Evolutionary conservation across 2,329 filamentous ascomycete genomes (phyloP), one percentile per base, ranked within the genome.

Genomic region (Metarhizium brunneum): DNA sequence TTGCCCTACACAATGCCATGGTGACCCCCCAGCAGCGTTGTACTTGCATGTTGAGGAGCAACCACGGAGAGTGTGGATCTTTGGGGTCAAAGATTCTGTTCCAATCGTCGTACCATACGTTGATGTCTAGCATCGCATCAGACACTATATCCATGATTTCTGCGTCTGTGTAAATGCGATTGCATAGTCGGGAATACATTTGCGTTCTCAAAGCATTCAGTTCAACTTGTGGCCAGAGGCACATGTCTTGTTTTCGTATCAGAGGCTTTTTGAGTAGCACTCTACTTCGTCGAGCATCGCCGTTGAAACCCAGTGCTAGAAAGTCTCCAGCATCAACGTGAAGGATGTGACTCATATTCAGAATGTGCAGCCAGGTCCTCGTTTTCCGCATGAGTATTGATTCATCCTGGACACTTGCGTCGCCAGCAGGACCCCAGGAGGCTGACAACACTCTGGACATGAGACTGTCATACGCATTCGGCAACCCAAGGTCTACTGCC

Each of bases 1-100:
- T 64, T 0, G 77, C 78, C 61, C 78, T 76, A 50, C 78, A 76
- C 56, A 79, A 68, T 1, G 78, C 70, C 62, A 79, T 80, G 47
- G 77, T 75, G 16, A 78, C 71, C 1, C 76, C 74, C 79, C 79
- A 82, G 58, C 77, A 76, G 56, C 73, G 73, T 59, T 82, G 78
- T 0, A 82, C 74, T 2, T 71, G 69, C 1, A 82, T 64, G 20
- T 80, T 80, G 4, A 76, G 65, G 0, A 73, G 58, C 1, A 76
- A 63, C 53, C 69, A 72, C 1, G 69, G 67, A 2, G 57, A 52
- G 32, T 59, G 56, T 3, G 56, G 40, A 7, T 55, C 54, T 40
- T 55, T 50, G 14, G 54, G 50, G 49, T 67, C 13, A 55, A 62
- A 55, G 60, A 72, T 58, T 53, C 64, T 58, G 61, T 65, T 66